phyloP scores from a whole-genome alignment of 257 asterid species.

The Lantana camara region DNA sequence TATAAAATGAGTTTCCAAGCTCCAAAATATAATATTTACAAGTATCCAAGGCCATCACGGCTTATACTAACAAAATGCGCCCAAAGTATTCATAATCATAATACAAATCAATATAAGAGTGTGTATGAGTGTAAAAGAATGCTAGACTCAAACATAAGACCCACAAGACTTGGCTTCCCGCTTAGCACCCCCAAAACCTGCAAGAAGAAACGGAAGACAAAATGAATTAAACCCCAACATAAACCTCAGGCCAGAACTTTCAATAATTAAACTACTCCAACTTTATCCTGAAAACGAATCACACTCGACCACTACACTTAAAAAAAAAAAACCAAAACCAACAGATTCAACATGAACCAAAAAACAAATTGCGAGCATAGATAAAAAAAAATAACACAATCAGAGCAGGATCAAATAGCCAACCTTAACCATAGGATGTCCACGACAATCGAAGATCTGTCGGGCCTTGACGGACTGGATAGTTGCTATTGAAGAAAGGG shows the following conservation, averaged over 20 bases:
- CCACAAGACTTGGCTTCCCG: no score
- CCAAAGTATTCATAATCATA: no score
- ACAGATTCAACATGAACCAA: neutral
- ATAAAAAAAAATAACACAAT: neutral
- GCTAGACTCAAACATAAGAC: no score
- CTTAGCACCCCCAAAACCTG: no score
- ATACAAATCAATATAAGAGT: no score
- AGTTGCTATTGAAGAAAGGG: slow-evolving; percentile 47
- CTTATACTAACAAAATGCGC: no score
- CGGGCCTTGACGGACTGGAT: slow-evolving; percentile 69
- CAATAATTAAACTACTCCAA: slow-evolving; percentile 1
- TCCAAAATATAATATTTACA: no score
- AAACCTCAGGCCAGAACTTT: neutral
- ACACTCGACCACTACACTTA: neutral
- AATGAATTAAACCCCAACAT: no score
- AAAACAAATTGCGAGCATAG: neutral
- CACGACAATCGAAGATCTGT: slow-evolving; percentile 91
- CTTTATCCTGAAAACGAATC: neutral
- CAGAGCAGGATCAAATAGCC: slow-evolving; percentile 1
- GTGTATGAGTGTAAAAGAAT: no score
- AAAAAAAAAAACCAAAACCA: neutral
- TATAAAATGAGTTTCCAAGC: no score
- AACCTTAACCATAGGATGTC: slow-evolving; percentile 87
- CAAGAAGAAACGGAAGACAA: no score
- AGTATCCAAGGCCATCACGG: no score